Conservation (phyloP, 306 rosid genomes). For the apple (Malus domestica) region ASM211411v1 NC_041793.1:22943001-22943500, state of each 20-base stretch:
- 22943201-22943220: too few species aligned
- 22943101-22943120: background rate
- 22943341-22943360: too few species aligned
- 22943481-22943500: constrained; percentile 5
- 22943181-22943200: background rate
- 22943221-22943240: too few species aligned
- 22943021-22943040: background rate
- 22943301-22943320: too few species aligned
- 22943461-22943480: background rate
- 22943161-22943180: background rate
- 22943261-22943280: too few species aligned
- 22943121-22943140: constrained; percentile 1
- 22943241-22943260: too few species aligned
- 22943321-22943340: too few species aligned
- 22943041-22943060: background rate
- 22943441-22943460: background rate
- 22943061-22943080: background rate
- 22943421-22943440: background rate
- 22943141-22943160: background rate
- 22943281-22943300: too few species aligned
- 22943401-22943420: background rate
- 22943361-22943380: too few species aligned
- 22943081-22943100: background rate
- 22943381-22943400: background rate
- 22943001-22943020: background rate